Evolutionary conservation across 1,284 basidiomycete genomes (phyloP), one percentile per base, ranked within the genome.

Genomic region (Pyrrhoderma lamaoense): DNA sequence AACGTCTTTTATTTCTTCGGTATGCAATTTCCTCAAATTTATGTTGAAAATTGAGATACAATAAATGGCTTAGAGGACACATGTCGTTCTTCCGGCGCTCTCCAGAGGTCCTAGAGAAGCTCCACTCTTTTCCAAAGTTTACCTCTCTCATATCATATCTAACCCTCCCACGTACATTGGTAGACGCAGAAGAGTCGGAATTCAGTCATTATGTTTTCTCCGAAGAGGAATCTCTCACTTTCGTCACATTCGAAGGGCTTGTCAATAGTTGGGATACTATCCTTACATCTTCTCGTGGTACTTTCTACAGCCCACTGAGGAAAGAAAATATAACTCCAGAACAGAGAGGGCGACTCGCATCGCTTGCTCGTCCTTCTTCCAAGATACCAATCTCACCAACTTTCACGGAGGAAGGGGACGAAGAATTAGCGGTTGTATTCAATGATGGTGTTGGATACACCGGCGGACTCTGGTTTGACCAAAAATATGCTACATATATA

Each of bases 201-300:
- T 52, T 52, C 25, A 56, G 54, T 42, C 50, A 56, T 23, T 56
- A 45, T 18, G 49, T 56, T 7, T 56, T 56, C 27, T 49, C 51
- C 3, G 42, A 56, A 11, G 47, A 56, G n/a, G n/a, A 43, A 3
- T 43, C 45, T 13, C 52, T 56, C 50, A 56, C 54, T 2, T 56
- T 56, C 46, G 21, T 56, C 23, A 8, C 23, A 16, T 48, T 56
- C 14, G 54, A 56, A 42, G 54, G 46, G n/a, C 52, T 49, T 43
- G 36, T 56, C 14, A 36, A 56, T 23, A 49, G 42, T 22, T 52
- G 43, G 13, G 50, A 56, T 31, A 45, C 54, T n/a, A 42, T 45
- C 18, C 14, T 56, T 5, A 22, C 52, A 7, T 56, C 54, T 16
- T n/a, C 36, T 7, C n/a, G 39, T 19, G 54, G 54, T n/a, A 49